Evolutionary conservation across 2,329 filamentous ascomycete genomes (phyloP).

Genomic region (Tympanopsis confertula): DNA sequence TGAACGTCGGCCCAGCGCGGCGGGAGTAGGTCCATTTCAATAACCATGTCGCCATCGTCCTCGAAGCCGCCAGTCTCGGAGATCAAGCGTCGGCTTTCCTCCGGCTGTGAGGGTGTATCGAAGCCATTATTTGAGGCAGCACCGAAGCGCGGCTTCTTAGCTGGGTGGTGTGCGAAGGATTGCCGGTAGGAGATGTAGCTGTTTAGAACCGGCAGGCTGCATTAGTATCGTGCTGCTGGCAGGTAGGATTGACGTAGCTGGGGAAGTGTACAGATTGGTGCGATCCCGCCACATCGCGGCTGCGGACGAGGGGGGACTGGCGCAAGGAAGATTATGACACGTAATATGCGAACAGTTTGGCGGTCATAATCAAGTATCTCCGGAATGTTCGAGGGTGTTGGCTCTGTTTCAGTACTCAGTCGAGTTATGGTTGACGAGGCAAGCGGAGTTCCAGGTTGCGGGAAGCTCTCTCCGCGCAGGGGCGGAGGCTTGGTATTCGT

Average conservation of each 20-base stretch:
- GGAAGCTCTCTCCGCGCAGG: no score
- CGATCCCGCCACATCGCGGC: slow-evolving; percentile 96
- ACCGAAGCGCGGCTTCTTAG: slow-evolving; percentile 59
- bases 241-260: slow-evolving; percentile 8
- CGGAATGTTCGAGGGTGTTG: no score
- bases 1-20: slow-evolving; percentile 92
- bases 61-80: slow-evolving; percentile 59
- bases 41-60: slow-evolving; percentile 85
- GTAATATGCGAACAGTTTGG: no score
- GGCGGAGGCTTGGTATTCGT: no score
- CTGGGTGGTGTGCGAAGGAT: slow-evolving; percentile 90
- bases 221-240: slow-evolving; percentile 5
- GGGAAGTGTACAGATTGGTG: slow-evolving; percentile 70
- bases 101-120: slow-evolving; percentile 38
- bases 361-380: no score
- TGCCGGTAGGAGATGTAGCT: slow-evolving; percentile 99
- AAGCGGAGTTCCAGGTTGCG: no score
- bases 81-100: slow-evolving; percentile 74
- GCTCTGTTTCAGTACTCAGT: no score
- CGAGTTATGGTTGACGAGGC: no score
- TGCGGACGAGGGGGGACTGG: slow-evolving; percentile 22
- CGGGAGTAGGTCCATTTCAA: slow-evolving; percentile 94
- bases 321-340: no score
- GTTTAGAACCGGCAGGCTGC: slow-evolving; percentile 4
- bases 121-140: slow-evolving; percentile 46